Conservation (phyloP, 1,284 basidiomycete genomes). For the Moesziomyces aphidis region DNA sequence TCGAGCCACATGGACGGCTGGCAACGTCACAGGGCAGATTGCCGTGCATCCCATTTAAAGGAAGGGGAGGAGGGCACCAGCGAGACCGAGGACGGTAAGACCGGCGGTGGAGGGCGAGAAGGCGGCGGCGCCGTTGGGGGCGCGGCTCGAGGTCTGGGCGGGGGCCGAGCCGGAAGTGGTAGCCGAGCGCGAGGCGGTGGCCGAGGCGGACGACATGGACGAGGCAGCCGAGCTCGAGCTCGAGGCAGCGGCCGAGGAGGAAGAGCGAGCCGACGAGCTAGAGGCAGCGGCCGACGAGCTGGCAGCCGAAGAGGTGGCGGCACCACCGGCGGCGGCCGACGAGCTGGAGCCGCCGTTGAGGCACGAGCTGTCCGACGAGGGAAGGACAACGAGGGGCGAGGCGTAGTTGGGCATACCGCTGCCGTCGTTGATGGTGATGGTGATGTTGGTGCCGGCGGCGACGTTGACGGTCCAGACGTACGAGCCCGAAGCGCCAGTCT, state of each 20-base stretch:
- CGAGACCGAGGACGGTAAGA: conserved; percentile 39
- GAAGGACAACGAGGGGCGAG: conserved; percentile 31
- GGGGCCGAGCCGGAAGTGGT: conserved; percentile 12
- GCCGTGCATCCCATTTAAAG: conserved; percentile 19
- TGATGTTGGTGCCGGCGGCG: conserved; percentile 61
- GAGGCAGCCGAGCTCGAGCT: conserved; percentile 6
- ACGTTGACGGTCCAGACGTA: conserved; percentile 66
- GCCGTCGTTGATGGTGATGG: conserved; percentile 61
- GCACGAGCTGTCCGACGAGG: conserved; percentile 43
- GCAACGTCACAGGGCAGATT: background rate
- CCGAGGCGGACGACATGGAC: conserved; percentile 14
- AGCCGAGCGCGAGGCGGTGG: conserved; percentile 2
- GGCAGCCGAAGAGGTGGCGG: conserved; percentile 10
- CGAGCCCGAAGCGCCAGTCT: conserved; percentile 43
- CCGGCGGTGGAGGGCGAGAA: conserved; percentile 48
- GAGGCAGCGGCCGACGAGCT: conserved; percentile 15
- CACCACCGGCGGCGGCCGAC: conserved; percentile 6
- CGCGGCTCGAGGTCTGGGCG: conserved; percentile 9
- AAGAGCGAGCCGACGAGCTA: conserved; percentile 2
- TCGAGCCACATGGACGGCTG: background rate
- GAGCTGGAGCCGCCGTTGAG: conserved; percentile 23
- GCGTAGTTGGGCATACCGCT: conserved; percentile 54
- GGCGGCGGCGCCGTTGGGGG: conserved; percentile 33
- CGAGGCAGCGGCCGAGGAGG: conserved; percentile 14
- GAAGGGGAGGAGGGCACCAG: conserved; percentile 48